Evolutionary conservation across 352 stramenopile species (phyloP), one percentile per base, ranked within the genome.

Genomic region (Pilasporangium apinafurcum): DNA sequence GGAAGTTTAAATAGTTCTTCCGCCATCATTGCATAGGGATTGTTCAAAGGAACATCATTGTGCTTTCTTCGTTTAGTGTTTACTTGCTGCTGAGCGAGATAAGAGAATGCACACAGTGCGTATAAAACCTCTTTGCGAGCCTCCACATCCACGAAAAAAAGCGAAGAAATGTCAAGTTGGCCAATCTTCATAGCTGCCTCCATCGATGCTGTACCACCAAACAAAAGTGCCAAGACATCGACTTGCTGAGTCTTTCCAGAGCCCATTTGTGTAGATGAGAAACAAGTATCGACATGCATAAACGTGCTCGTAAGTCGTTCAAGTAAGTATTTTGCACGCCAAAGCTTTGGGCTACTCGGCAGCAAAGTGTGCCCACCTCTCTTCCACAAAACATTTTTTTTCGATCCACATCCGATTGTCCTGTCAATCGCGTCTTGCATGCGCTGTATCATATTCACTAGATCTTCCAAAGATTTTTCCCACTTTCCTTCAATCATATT

Each of bases 381-480:
- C 51, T 98, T 98, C 90, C 92, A 98, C 12, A 98, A 60, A 16
- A 83, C 73, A 48, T 95, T 75, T 44, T 90, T 93, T 36, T 64
- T 65, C 3, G 69, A 56, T 2, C 54, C 43, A 21, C 76, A 84
- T 2, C 82, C 82, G 16, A 94, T 86, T 8, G 78, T 51, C 34
- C 71, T 72, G 21, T 76, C 59, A 33, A 94, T 90, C 20, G 68
- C 79, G 13, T 72, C 65, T 37, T 89, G 56, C 40, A 92, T 73
- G 13, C 82, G 74, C 21, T 92, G 65, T 0, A 53, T 50, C 79
- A 92, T 91, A 39, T 91, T 75, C 10, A 71, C 39, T 22, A 91
- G 57, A 7, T 63, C 43, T 8, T 67, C 50, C 71, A 71, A 87
- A 6, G 56, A 33, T 1, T 53, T 31, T 8, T 14, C 53, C 62